phyloP scores from a whole-genome alignment of 139 green algal species.

The Raphidocelis subcapitata region DNA sequence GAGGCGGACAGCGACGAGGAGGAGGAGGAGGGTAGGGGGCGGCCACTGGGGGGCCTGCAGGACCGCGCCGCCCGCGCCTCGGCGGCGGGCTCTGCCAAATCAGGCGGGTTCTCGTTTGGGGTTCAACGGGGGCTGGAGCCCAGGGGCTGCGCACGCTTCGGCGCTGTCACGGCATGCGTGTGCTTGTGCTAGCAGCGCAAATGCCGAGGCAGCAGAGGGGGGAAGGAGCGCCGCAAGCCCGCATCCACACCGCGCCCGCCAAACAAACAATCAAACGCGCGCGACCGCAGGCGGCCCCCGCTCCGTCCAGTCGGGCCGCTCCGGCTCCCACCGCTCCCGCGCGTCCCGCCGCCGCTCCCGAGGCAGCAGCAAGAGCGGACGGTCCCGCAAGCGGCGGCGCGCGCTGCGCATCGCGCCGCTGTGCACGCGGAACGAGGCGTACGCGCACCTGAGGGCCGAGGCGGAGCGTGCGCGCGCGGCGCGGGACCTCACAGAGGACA shows the following conservation, averaged over 20 bases:
- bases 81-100: neutral
- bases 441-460: constrained; percentile 5
- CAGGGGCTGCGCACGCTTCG: neutral
- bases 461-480: constrained; percentile 5
- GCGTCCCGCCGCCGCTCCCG: neutral
- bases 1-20: constrained; percentile 42
- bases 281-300: too few species aligned
- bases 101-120: too few species aligned
- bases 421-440: constrained; percentile 36
- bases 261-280: too few species aligned
- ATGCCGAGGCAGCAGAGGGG: constrained; percentile 8
- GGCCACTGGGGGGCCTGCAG: constrained; percentile 16
- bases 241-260: too few species aligned
- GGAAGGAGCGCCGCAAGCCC: too few species aligned
- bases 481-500: neutral
- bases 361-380: constrained; percentile 11
- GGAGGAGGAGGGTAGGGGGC: constrained; percentile 26
- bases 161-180: neutral
- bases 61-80: constrained; percentile 4
- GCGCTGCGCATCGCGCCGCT: constrained; percentile 11
- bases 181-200: neutral
- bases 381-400: neutral
- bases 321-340: too few species aligned
- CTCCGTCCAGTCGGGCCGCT: too few species aligned
- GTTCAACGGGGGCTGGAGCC: too few species aligned